A percentile compares a stretch with the other conserved stretches of the same genome.
These are phyloP conservation scores for Silene uniflora DNA, from an alignment of 148 eudicot genomes.

Conservation along the genomic window DNA sequence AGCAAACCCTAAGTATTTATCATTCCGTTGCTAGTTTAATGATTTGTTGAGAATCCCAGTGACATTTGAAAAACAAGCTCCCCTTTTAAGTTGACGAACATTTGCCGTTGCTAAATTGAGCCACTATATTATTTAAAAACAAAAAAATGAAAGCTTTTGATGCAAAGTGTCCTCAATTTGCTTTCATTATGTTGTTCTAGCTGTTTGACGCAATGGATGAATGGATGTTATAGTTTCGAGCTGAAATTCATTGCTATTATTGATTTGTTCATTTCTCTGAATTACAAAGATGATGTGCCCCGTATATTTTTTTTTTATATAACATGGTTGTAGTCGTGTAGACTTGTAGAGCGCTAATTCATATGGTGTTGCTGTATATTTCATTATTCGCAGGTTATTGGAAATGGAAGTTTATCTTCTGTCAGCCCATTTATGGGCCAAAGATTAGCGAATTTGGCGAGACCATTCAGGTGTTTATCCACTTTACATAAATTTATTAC, in stretches of 20 bases:
- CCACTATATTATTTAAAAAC: neutral
- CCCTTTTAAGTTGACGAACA: neutral
- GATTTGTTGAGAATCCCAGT: neutral
- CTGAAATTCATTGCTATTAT: neutral
- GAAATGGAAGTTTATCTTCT: conserved; percentile 49
- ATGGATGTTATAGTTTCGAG: neutral
- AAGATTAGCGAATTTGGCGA: conserved; percentile 49
- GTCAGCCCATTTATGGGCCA: conserved; percentile 42
- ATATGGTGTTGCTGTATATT: neutral
- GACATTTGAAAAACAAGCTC: neutral
- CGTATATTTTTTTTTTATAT: too few species aligned
- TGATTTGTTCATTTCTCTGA: neutral
- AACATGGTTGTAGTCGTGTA: too few species aligned
- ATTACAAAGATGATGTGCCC: neutral
- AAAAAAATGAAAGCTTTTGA: neutral
- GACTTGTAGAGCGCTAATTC: neutral
- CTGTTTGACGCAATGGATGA: neutral
- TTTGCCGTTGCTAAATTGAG: neutral
- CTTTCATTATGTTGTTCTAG: neutral
- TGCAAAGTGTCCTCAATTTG: neutral
- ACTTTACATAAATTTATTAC: neutral
- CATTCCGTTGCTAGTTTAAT: neutral
- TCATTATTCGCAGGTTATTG: conserved; percentile 46
- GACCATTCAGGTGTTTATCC: conserved; percentile 68
- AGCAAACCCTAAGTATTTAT: neutral